Percentiles rank a stretch among this genome's conserved stretches.
These are phyloP conservation scores for Spiraea crenata DNA, from an alignment of 331 rosid species.

Conservation along the genomic window DNA sequence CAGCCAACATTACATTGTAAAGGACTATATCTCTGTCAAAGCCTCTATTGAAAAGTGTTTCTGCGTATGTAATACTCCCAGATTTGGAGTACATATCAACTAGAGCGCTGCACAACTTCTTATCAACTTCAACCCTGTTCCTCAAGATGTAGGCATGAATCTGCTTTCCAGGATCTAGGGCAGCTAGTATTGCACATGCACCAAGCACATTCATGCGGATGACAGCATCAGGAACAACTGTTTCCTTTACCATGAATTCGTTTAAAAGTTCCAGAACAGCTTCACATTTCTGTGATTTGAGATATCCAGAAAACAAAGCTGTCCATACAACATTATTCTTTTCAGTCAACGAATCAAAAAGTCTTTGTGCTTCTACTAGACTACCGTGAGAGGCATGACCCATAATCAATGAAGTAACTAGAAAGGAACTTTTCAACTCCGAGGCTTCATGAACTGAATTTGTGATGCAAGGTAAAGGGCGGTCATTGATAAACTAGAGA, in stretches of 20 bases:
- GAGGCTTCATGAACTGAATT: slow-evolving; percentile 41
- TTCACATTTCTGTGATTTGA: slow-evolving; percentile 57
- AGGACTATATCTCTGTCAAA: slow-evolving; percentile 49
- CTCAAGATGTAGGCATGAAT: slow-evolving; percentile 61
- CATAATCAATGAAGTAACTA: slow-evolving; percentile 53
- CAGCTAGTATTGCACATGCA: slow-evolving; percentile 66
- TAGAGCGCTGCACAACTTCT: slow-evolving; percentile 58
- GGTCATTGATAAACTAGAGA: no score
- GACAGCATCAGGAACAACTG: slow-evolving; percentile 42
- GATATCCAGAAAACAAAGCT: slow-evolving; percentile 67
- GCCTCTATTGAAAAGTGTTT: slow-evolving; percentile 39
- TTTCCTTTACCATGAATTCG: slow-evolving; percentile 41
- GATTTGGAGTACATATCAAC: slow-evolving; percentile 88
- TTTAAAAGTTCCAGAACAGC: slow-evolving; percentile 54
- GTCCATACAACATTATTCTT: slow-evolving; percentile 64
- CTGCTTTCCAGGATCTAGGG: slow-evolving; percentile 64
- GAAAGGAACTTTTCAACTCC: slow-evolving; percentile 38
- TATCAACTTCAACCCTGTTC: slow-evolving; percentile 37
- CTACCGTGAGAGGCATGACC: slow-evolving; percentile 66
- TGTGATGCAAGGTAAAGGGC: no score
- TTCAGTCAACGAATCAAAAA: slow-evolving; percentile 55
- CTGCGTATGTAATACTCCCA: slow-evolving; percentile 57
- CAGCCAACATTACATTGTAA: slow-evolving; percentile 74
- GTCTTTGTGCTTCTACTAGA: slow-evolving; percentile 53
- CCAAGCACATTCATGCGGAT: slow-evolving; percentile 55